Conservation (phyloP, 1,139 yeast species). For the Candida dubliniensis region DNA sequence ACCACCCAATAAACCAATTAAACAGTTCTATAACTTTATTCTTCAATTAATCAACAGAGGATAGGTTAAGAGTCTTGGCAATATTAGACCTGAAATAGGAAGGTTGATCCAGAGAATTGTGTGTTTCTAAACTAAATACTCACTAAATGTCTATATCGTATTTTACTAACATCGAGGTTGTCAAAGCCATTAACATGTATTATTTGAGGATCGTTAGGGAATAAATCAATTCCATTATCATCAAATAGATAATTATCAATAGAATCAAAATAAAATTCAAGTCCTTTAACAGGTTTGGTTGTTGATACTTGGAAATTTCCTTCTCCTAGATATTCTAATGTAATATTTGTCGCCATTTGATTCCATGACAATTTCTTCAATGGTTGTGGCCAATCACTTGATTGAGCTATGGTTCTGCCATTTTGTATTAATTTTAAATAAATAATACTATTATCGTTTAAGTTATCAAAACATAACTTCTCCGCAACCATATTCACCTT, state of each 20-base stretch:
- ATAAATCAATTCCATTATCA: slow-evolving; percentile 48
- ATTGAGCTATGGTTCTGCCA: slow-evolving; percentile 27
- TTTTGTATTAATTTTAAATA: slow-evolving; percentile 18
- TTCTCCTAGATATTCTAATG: slow-evolving; percentile 15
- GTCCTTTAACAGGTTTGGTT: slow-evolving; percentile 43
- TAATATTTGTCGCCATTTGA: slow-evolving; percentile 15
- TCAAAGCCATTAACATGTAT: slow-evolving; percentile 4
- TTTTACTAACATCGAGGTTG: slow-evolving; percentile 2
- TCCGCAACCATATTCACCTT: slow-evolving; percentile 14
- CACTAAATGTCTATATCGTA: slow-evolving; percentile 4
- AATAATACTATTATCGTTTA: slow-evolving; percentile 22
- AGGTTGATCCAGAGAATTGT: no score
- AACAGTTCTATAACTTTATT: no score
- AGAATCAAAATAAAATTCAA: slow-evolving; percentile 34
- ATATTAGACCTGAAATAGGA: no score
- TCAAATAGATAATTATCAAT: slow-evolving; percentile 22
- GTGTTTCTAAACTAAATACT: background rate
- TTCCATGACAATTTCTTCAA: slow-evolving; percentile 41
- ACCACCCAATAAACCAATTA: no score
- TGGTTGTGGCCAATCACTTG: slow-evolving; percentile 57
- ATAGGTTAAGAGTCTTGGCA: no score
- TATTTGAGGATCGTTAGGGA: slow-evolving; percentile 31
- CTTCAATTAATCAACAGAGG: no score
- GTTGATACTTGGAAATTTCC: slow-evolving; percentile 22
- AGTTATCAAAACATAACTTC: slow-evolving; percentile 19